Percentiles rank a stretch among this genome's conserved stretches.
These are phyloP conservation scores for Candida incommunis DNA, from an alignment of 805 yeast genomes.

Conservation along the genomic window DNA sequence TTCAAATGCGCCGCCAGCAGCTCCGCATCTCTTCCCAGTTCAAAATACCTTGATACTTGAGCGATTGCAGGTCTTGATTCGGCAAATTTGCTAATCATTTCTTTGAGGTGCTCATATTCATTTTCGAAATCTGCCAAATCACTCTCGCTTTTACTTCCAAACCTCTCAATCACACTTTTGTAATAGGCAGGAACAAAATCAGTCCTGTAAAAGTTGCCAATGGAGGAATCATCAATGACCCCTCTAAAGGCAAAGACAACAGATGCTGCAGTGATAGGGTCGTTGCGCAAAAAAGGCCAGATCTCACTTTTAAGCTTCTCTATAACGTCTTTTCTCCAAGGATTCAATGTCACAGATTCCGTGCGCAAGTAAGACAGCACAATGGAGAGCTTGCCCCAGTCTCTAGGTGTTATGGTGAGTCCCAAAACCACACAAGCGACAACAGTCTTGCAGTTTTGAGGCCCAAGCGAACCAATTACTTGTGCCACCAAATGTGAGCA, in stretches of 20 bases:
- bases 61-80: background rate
- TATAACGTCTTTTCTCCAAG: background rate
- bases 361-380: background rate
- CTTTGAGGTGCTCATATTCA: background rate
- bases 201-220: background rate
- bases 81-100: background rate
- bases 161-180: too few species aligned
- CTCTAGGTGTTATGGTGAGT: too few species aligned
- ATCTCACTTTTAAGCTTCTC: background rate
- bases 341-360: background rate
- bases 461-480: background rate
- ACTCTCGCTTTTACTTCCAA: too few species aligned
- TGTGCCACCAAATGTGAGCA: background rate
- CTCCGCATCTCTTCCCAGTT: background rate
- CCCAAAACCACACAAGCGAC: background rate
- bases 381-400: background rate
- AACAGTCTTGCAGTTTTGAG: background rate
- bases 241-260: background rate
- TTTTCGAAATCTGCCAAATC: too few species aligned
- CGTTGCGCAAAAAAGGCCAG: background rate
- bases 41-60: background rate
- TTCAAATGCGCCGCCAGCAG: background rate
- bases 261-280: background rate
- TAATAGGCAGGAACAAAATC: background rate
- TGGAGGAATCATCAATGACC: background rate